These are phyloP conservation scores for Lentithecium fluviatile DNA, from an alignment of 495 filamentous ascomycete species.

Conservation along the genomic window DNA sequence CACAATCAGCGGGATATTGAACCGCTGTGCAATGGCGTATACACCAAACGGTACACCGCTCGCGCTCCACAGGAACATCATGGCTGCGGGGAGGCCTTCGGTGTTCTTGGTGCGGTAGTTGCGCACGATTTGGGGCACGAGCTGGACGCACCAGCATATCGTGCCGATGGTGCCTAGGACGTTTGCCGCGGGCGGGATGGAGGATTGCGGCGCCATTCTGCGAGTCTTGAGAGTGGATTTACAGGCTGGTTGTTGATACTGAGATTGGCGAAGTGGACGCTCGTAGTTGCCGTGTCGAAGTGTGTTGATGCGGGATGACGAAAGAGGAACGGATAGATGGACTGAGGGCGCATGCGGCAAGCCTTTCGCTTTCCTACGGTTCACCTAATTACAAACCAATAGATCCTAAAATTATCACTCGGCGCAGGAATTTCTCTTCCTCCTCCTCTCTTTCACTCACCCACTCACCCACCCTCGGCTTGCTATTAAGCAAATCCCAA, in stretches of 20 bases:
- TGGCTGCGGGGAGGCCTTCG: conserved; percentile 65
- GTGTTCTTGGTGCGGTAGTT: conserved; percentile 69
- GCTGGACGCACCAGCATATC: conserved; percentile 21
- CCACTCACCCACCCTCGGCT: too few species aligned
- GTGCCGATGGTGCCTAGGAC: conserved; percentile 22
- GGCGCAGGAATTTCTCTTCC: too few species aligned
- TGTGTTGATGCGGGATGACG: too few species aligned
- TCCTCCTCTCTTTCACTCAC: too few species aligned
- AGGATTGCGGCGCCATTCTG: conserved; percentile 13
- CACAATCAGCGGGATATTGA: conserved; percentile 72
- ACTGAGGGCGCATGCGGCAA: too few species aligned
- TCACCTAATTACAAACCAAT: too few species aligned
- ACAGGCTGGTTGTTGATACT: background rate
- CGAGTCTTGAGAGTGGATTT: background rate
- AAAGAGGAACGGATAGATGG: too few species aligned
- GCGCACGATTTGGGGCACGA: conserved; percentile 55
- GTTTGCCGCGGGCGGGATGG: conserved; percentile 14
- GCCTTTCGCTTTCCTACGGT: too few species aligned
- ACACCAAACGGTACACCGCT: conserved; percentile 12
- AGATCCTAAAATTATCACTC: too few species aligned
- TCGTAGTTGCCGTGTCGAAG: background rate
- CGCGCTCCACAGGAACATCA: conserved; percentile 71
- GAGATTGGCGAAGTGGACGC: background rate
- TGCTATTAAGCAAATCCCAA: too few species aligned
- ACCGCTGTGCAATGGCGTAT: conserved; percentile 48